These are phyloP conservation scores for Camelina hispida DNA, from an alignment of 345 rosid genomes.

Conservation along the genomic window DNA sequence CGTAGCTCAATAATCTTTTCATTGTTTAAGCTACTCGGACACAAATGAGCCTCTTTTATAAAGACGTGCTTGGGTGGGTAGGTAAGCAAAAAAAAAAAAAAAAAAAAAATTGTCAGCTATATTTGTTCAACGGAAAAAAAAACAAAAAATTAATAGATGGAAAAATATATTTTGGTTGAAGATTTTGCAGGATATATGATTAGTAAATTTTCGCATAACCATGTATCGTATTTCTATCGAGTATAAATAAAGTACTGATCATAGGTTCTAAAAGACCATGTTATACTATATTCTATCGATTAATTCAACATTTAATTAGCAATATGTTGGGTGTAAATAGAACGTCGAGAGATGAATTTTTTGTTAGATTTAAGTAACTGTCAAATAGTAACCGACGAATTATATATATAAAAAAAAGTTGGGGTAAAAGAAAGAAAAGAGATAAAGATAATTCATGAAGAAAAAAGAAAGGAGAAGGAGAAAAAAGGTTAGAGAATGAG, in stretches of 20 bases:
- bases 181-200: background rate
- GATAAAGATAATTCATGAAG: background rate
- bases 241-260: too few species aligned
- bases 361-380: background rate
- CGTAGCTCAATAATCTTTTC: background rate
- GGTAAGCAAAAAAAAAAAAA: too few species aligned
- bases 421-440: background rate
- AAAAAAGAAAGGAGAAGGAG: background rate
- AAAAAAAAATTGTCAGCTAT: background rate
- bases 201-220: too few species aligned
- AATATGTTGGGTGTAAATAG: background rate
- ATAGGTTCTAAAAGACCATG: background rate
- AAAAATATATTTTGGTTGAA: background rate
- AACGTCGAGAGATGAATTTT: background rate
- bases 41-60: background rate
- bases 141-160: too few species aligned
- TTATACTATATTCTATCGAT: too few species aligned
- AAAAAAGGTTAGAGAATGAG: slow-evolving; percentile 20
- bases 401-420: background rate
- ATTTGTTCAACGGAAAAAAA: background rate
- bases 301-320: background rate
- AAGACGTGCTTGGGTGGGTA: background rate
- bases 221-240: too few species aligned
- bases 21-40: background rate
- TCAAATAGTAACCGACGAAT: background rate